Base-by-base conservation (phyloP, 169 alveolate species). In the Cryptosporidium sp. region DNA sequence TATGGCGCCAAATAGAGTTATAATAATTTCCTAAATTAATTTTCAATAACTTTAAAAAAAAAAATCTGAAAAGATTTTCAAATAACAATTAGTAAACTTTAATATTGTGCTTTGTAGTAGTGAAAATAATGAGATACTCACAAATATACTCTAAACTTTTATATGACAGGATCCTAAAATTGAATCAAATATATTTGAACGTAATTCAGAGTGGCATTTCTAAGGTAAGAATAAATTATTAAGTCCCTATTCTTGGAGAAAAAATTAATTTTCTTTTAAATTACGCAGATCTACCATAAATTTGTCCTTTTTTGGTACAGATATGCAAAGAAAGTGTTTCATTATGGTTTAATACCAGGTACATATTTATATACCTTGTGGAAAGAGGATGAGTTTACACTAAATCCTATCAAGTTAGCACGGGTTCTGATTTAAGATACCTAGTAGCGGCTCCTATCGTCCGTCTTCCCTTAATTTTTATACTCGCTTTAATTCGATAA, bases 371-470 rank as follows among this genome's bases (percentile, higher is more conserved):
- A 61, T 67, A 23, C 80, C 16, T 4, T 80, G 65, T 61, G 59
- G 71, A 33, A n/a, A 48, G 89, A 80, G 41, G 62, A 80, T n/a
- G 74, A 80, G 23, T 16, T 80, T 8, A 61, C 89, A 9, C 16
- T 80, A 29, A 80, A 62, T 50, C 89, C 89, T 37, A 41, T 80
- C 8, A 31, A 31, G 26, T 39, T 80, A 26, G 59, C 65, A 14
- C 51, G 59, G 55, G 52, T 80, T 12, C 26, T 80, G 1, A 29
- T 62, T 6, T 80, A 43, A 80, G 37, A n/a, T 7, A 21, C 67
- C 8, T 26, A n/a, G 33, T 23, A 12, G 67, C 0, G 0, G 29
- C 10, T 55, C 16, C 9, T 21, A 1, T 21, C 21, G 62, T 16
- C 67, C 18, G 2, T 12, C 10, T 55, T 12, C 21, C 3, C 1